phyloP scores from a whole-genome alignment of 2,329 filamentous ascomycete species.

The Hypoxylon sp. region DNA sequence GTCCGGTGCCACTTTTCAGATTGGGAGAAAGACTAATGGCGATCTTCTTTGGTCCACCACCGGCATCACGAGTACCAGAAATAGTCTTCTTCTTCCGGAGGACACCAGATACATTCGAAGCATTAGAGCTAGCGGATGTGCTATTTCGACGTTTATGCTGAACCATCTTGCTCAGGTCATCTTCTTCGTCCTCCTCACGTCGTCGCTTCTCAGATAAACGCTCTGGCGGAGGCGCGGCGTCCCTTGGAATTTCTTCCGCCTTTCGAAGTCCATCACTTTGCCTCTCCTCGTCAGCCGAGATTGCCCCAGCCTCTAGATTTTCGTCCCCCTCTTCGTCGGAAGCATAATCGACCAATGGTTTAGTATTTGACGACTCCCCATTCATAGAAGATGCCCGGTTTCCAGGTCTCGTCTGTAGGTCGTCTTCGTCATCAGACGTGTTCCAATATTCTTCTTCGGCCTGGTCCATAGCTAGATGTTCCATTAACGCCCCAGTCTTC shows the following conservation, averaged over 20 bases:
- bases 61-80: slow-evolving; percentile 58
- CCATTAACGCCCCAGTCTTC: slow-evolving; percentile 75
- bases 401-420: slow-evolving; percentile 59
- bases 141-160: slow-evolving; percentile 74
- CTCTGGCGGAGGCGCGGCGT: slow-evolving; percentile 76
- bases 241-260: slow-evolving; percentile 55
- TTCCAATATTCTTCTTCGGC: slow-evolving; percentile 97
- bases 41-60: slow-evolving; percentile 67
- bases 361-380: slow-evolving; percentile 73
- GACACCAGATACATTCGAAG: slow-evolving; percentile 57
- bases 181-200: slow-evolving; percentile 93
- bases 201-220: slow-evolving; percentile 89
- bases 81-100: slow-evolving; percentile 65
- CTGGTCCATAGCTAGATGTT: slow-evolving; percentile 80
- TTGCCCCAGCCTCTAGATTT: slow-evolving; percentile 68
- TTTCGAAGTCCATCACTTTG: slow-evolving; percentile 54
- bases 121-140: slow-evolving; percentile 64
- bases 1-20: slow-evolving; percentile 55
- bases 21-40: slow-evolving; percentile 70
- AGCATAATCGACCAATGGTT: slow-evolving; percentile 89
- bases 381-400: slow-evolving; percentile 65
- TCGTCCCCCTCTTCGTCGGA: slow-evolving; percentile 89
- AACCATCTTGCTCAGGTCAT: slow-evolving; percentile 88
- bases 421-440: slow-evolving; percentile 87
- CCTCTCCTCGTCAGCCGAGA: slow-evolving; percentile 53